These are phyloP conservation scores for Oryza glumipatula DNA, from an alignment of 176 grass and related monocot genomes.

Conservation along the genomic window DNA sequence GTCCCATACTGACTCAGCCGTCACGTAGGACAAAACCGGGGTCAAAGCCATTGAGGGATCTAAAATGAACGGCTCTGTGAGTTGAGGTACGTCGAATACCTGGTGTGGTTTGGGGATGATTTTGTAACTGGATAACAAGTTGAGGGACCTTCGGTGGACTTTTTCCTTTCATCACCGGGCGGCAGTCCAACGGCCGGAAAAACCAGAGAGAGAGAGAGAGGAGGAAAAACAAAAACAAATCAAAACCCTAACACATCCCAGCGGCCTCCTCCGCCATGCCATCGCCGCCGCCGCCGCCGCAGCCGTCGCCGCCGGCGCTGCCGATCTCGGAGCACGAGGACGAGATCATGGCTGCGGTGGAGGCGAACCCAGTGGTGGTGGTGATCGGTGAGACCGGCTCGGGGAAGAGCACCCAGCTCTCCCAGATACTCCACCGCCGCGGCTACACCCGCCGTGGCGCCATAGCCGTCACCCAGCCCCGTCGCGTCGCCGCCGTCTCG, in stretches of 20 bases:
- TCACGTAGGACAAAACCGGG: too few relatives aligned
- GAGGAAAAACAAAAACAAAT: background rate
- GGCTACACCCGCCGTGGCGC: constrained; percentile 76
- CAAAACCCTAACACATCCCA: constrained; percentile 26
- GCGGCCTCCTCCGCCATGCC: constrained; percentile 35
- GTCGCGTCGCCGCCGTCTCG: constrained; percentile 87
- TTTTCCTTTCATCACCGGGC: too few relatives aligned
- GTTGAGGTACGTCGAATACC: too few relatives aligned
- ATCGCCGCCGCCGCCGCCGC: constrained; percentile 29
- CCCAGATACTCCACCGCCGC: constrained; percentile 82
- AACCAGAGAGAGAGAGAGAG: too few relatives aligned
- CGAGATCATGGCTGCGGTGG: constrained; percentile 71
- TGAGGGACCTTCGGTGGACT: too few relatives aligned
- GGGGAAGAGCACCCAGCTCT: constrained; percentile 97
- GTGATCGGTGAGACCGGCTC: constrained; percentile 91
- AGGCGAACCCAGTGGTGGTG: constrained; percentile 75
- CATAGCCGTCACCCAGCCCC: constrained; percentile 92
- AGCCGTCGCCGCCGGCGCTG: constrained; percentile 44
- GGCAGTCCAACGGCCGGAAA: too few relatives aligned
- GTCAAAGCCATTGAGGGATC: too few relatives aligned
- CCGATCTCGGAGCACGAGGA: constrained; percentile 80
- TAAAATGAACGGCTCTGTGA: too few relatives aligned
- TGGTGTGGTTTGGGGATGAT: too few relatives aligned
- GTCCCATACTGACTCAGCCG: too few relatives aligned
- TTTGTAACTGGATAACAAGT: too few relatives aligned